A percentile compares a stretch with the other conserved stretches of the same genome.
Conservation (phyloP, 306 rosid genomes). For the Rosa lucieae region DNA sequence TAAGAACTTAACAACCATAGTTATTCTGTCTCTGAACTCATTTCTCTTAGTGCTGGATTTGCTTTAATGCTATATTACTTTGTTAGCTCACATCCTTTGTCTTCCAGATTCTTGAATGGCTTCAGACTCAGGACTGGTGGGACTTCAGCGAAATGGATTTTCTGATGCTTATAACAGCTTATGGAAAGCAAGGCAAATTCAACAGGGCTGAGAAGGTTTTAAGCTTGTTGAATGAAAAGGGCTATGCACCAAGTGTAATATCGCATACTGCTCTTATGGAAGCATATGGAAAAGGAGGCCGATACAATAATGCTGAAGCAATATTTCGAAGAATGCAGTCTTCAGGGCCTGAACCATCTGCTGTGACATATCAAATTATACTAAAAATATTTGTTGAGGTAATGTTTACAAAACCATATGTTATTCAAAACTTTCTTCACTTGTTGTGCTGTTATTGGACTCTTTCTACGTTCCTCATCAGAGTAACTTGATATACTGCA, state of each 20-base stretch:
- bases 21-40: not conserved
- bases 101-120: conserved; percentile 89
- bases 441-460: conserved; percentile 14
- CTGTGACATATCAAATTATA: conserved; percentile 81
- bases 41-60: conserved; percentile 10
- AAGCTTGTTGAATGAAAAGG: conserved; percentile 70
- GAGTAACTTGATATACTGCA: conserved; percentile 34
- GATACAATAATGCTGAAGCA: conserved; percentile 81
- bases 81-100: conserved; percentile 16
- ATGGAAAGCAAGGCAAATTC: conserved; percentile 87
- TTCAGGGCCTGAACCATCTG: conserved; percentile 92
- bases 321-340: conserved; percentile 87
- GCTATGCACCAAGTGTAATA: conserved; percentile 65
- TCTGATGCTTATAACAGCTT: conserved; percentile 89
- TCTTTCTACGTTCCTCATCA: conserved; percentile 27
- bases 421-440: not conserved
- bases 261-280: conserved; percentile 97
- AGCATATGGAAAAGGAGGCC: conserved; percentile 88
- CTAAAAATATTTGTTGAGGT: conserved; percentile 85
- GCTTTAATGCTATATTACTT: conserved; percentile 11
- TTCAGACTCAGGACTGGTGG: conserved; percentile 84
- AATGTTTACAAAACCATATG: conserved; percentile 12
- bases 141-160: conserved; percentile 82
- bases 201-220: conserved; percentile 71
- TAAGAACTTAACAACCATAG: too few species aligned